Conservation (phyloP, 1,284 basidiomycete genomes). For the Crucibulum parvulum region DNA sequence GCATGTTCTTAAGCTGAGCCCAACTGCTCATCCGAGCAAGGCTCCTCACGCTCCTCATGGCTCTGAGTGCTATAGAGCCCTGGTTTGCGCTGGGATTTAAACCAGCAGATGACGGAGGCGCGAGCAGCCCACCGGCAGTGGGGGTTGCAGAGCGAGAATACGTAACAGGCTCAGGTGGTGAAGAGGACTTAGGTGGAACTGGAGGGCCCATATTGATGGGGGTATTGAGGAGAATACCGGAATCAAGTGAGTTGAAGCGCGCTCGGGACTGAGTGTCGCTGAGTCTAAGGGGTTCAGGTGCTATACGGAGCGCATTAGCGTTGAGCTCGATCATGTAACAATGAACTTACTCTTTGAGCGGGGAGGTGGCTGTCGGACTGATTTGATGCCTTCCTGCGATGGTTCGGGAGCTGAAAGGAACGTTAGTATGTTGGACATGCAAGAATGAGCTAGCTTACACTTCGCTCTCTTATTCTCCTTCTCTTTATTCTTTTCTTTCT, state of each 20-base stretch:
- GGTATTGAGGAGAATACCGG: constrained; percentile 54
- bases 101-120: constrained; percentile 28
- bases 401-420: constrained; percentile 21
- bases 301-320: constrained; percentile 29
- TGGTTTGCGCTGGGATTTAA: constrained; percentile 20
- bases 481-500: constrained; percentile 41
- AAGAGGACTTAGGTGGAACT: constrained; percentile 17
- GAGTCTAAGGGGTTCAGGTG: constrained; percentile 51
- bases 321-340: not conserved
- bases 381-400: constrained; percentile 22
- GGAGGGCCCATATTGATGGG: constrained; percentile 18
- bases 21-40: constrained; percentile 76
- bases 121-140: constrained; percentile 45
- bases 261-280: constrained; percentile 40
- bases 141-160: constrained; percentile 44
- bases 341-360: constrained; percentile 41
- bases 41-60: constrained; percentile 76
- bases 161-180: constrained; percentile 20
- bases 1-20: constrained; percentile 57
- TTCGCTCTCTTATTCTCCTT: constrained; percentile 40
- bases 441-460: constrained; percentile 39
- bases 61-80: constrained; percentile 76
- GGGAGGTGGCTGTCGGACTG: constrained; percentile 31
- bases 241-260: constrained; percentile 72
- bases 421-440: constrained; percentile 9